phyloP scores from a whole-genome alignment of 225 moss, liverwort and hornwort genomes.

The Anthoceros angustus region DNA sequence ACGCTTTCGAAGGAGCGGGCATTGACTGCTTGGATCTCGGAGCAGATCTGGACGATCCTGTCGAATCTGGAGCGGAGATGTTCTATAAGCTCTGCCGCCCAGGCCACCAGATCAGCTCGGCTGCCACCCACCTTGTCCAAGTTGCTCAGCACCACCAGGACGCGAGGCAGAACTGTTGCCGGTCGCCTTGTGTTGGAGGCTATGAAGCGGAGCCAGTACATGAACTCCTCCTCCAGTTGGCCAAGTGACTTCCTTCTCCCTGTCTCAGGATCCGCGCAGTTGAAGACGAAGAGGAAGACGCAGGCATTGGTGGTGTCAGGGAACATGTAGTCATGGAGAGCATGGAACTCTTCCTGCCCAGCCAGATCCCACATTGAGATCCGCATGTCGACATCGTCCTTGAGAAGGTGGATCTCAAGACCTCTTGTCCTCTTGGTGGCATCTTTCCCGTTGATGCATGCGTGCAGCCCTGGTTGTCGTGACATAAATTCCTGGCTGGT shows the following conservation, averaged over 20 bases:
- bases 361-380: constrained; percentile 55
- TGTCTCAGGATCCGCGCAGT: constrained; percentile 6
- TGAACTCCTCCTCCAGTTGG: constrained; percentile 7
- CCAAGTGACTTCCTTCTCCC: background rate
- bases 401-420: constrained; percentile 40
- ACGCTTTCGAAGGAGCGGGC: constrained; percentile 3
- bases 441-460: constrained; percentile 21
- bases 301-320: constrained; percentile 24
- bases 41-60: background rate
- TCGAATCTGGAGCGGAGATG: constrained; percentile 8
- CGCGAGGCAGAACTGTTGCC: constrained; percentile 7
- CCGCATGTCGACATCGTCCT: constrained; percentile 37
- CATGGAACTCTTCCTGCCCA: constrained; percentile 47
- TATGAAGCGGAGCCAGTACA: constrained; percentile 23
- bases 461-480: constrained; percentile 22
- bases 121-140: constrained; percentile 8
- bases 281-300: constrained; percentile 17
- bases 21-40: constrained; percentile 8
- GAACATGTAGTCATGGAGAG: constrained; percentile 28
- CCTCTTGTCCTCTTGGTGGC: constrained; percentile 24
- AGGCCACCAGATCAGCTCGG: background rate
- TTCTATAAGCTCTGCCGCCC: background rate
- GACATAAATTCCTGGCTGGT: constrained; percentile 23
- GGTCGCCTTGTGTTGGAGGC: constrained; percentile 14
- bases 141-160: constrained; percentile 16